Base-by-base conservation (phyloP, 495 filamentous ascomycete genomes). In the Pyrenula aspistea region DNA sequence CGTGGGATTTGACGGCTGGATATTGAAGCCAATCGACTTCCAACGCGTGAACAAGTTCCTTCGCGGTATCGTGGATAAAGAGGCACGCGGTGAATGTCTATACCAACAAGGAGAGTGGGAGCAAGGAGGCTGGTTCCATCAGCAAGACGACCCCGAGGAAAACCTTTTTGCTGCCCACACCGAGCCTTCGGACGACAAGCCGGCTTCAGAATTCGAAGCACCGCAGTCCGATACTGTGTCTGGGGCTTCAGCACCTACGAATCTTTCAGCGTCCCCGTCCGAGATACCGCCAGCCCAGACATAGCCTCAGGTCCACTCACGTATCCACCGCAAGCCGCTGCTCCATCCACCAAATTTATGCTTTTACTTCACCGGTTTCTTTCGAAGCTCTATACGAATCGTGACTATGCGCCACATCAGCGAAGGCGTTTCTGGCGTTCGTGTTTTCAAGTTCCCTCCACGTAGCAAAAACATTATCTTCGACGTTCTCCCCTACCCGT, bases 1-100 rank as follows among this genome's bases (percentile, higher is more conserved):
- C n/a, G 78, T 81, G 1, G 91, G 91, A 0, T 95, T 95, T 61
- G 91, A 96, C 60, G 91, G 88, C 47, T 96, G 89, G 88, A 88
- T 95, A 1, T 58, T 85, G 65, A 88, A 87, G 66, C 86, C 80
- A 0, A 81, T 91, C 59, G 79, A 89, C 60, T 91, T 91, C 61
- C 80, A 82, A 57, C 70, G 86, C 21, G 68, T 90, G 15, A 74
- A 79, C 64, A 65, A 68, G n/a, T 66, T 90, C 10, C 67, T 91
- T 12, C 60, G 61, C 0, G 84, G 86, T 0, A 82, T 88, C 24
- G 68, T 73, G 20, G 68, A 80, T 24, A 66, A 76, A 2, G 61
- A 69, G 0, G 59, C 69, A 12, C 69, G 85, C 49, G 60, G 75
- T 19, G 61, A 59, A 10, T 74, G 72, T 60, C 58, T 82, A 1